A percentile compares a stretch with the other conserved stretches of the same genome.
phyloP scores from a whole-genome alignment of 2,329 filamentous ascomycete genomes.

The Cadophora sp. region DNA sequence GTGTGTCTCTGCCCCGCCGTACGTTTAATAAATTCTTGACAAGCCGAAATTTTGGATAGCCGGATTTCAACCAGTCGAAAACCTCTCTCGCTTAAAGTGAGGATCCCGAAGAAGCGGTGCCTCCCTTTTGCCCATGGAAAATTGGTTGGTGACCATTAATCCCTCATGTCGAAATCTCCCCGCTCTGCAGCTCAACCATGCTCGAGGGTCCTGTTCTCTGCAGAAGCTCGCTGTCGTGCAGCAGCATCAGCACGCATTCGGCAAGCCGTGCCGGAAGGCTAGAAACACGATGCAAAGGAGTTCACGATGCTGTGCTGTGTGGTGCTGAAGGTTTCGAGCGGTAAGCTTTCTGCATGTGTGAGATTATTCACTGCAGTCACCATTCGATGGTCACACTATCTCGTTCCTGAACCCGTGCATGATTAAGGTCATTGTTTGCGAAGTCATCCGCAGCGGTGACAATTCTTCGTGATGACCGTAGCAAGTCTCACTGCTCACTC shows the following conservation, averaged over 20 bases:
- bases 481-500: conserved; percentile 21
- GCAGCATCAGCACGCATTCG: conserved; percentile 23
- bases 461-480: conserved; percentile 13
- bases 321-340: not conserved
- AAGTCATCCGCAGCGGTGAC: conserved; percentile 20
- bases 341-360: not conserved
- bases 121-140: conserved; percentile 27
- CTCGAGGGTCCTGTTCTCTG: conserved; percentile 14
- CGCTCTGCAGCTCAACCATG: conserved; percentile 23
- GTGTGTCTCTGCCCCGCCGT: not conserved
- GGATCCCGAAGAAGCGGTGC: conserved; percentile 17
- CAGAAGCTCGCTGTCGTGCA: conserved; percentile 15
- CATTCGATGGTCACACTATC: not conserved
- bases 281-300: conserved; percentile 19
- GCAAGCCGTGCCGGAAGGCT: conserved; percentile 25
- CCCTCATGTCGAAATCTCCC: conserved; percentile 34
- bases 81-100: conserved; percentile 16
- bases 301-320: conserved; percentile 14
- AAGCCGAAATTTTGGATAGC: not conserved
- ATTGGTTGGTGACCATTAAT: conserved; percentile 40
- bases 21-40: not conserved
- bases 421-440: not conserved
- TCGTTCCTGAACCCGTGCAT: conserved; percentile 8
- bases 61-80: not conserved
- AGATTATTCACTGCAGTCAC: not conserved